A percentile compares a stretch with the other conserved stretches of the same genome.
phyloP scores from a whole-genome alignment of 306 rosid species.

The Alnus rubra region DNA sequence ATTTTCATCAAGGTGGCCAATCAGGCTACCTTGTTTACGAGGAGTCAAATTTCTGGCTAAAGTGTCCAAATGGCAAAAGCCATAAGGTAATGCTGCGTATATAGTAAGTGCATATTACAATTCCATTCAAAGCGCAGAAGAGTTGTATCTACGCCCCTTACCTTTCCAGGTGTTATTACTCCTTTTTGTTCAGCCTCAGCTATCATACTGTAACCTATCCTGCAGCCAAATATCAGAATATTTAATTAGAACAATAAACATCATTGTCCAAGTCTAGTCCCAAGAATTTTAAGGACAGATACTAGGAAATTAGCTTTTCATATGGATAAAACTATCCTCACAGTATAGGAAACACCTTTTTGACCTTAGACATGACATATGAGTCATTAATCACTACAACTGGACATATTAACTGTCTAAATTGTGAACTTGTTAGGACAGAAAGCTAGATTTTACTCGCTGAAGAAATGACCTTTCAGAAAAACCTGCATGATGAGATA shows the following conservation, averaged over 20 bases:
- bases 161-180: conserved; percentile 90
- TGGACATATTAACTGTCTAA: not conserved
- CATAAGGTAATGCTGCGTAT: not conserved
- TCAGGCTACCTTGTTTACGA: conserved; percentile 13
- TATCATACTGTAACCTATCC: conserved; percentile 94
- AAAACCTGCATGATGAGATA: not conserved
- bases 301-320: conserved; percentile 18
- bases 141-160: conserved; percentile 29
- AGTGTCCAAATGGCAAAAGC: conserved; percentile 8
- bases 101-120: conserved; percentile 15
- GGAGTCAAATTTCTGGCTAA: not conserved
- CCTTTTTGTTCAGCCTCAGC: conserved; percentile 90
- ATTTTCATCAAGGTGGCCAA: conserved; percentile 7
- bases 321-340: not conserved
- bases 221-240: conserved; percentile 45
- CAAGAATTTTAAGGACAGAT: not conserved
- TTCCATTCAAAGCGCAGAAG: conserved; percentile 5
- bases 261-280: not conserved
- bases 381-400: not conserved
- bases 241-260: not conserved
- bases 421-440: not conserved
- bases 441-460: not conserved
- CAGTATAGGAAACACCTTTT: not conserved
- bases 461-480: not conserved
- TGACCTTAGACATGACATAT: not conserved